Conservation (phyloP, 129 eudicot genomes). For the Sambucus nigra region DNA sequence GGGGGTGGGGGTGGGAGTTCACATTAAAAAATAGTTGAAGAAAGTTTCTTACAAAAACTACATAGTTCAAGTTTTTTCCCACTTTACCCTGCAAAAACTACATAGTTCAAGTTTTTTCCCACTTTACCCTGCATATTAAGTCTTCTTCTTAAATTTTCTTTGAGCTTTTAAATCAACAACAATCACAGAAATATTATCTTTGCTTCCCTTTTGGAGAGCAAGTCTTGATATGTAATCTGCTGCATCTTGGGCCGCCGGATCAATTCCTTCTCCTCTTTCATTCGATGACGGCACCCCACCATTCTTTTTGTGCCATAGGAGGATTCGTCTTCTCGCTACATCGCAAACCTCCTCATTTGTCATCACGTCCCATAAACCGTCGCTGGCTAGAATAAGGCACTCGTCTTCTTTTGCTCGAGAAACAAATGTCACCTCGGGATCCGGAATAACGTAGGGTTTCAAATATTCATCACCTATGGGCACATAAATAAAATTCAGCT, state of each 20-base stretch:
- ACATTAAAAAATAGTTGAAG: no score
- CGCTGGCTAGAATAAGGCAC: constrained; percentile 42
- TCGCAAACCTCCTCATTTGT: constrained; percentile 58
- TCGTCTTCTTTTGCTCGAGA: constrained; percentile 43
- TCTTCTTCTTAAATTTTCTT: constrained; percentile 42
- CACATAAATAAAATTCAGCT: neutral
- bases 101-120: no score
- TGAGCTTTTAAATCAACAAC: constrained; percentile 52
- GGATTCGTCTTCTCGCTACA: constrained; percentile 34
- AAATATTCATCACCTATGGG: constrained; percentile 41
- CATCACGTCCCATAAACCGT: constrained; percentile 56
- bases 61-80: no score
- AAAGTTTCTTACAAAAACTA: no score
- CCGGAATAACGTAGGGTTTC: constrained; percentile 46
- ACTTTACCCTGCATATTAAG: no score
- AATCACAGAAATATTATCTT: constrained; percentile 44
- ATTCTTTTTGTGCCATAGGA: constrained; percentile 49
- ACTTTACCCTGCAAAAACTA: no score
- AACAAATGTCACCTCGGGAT: constrained; percentile 39
- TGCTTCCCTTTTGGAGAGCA: constrained; percentile 50
- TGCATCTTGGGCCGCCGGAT: constrained; percentile 48
- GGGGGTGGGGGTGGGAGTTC: no score
- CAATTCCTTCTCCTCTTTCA: constrained; percentile 25
- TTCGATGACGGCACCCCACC: constrained; percentile 2
- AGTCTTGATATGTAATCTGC: constrained; percentile 36